Evolutionary conservation across 345 rosid species (phyloP).

Genomic region (Aethionema arabicum): DNA sequence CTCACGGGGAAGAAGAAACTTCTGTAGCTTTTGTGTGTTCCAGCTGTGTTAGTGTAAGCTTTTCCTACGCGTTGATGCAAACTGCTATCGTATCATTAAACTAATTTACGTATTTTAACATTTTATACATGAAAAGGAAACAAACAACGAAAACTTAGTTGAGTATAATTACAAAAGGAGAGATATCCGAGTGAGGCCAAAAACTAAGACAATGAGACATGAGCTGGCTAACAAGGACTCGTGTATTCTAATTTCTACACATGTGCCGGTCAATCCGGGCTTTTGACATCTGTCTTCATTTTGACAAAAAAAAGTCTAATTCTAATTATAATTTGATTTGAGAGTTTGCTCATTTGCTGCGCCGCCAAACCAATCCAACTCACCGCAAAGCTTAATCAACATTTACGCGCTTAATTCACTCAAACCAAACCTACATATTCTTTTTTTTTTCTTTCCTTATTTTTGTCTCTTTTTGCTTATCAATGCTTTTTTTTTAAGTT

Average conservation of each 20-base stretch:
- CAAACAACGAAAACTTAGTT: neutral
- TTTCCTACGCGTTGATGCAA: constrained; percentile 26
- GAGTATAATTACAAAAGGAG: too few relatives aligned
- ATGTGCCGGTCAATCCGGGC: too few relatives aligned
- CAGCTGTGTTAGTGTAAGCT: constrained; percentile 12
- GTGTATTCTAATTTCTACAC: too few relatives aligned
- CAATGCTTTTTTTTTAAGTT: constrained; percentile 7
- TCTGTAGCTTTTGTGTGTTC: constrained; percentile 27
- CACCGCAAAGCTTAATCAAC: neutral
- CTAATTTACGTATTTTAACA: neutral
- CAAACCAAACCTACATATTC: too few relatives aligned
- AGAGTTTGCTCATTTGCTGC: too few relatives aligned
- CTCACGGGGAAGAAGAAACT: constrained; percentile 24
- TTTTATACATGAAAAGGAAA: neutral
- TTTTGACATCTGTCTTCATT: too few relatives aligned
- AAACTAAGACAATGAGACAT: too few relatives aligned
- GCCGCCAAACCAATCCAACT: constrained; percentile 9
- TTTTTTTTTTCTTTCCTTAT: too few relatives aligned
- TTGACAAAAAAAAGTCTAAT: too few relatives aligned
- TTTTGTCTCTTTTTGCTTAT: constrained; percentile 2
- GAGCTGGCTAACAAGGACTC: too few relatives aligned
- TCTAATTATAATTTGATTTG: too few relatives aligned
- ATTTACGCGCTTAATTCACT: constrained; percentile 21
- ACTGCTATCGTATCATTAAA: constrained; percentile 4
- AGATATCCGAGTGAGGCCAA: too few relatives aligned